phyloP scores from a whole-genome alignment of 768 basidiomycete genomes.

The Vishniacozyma victoriae region DNA sequence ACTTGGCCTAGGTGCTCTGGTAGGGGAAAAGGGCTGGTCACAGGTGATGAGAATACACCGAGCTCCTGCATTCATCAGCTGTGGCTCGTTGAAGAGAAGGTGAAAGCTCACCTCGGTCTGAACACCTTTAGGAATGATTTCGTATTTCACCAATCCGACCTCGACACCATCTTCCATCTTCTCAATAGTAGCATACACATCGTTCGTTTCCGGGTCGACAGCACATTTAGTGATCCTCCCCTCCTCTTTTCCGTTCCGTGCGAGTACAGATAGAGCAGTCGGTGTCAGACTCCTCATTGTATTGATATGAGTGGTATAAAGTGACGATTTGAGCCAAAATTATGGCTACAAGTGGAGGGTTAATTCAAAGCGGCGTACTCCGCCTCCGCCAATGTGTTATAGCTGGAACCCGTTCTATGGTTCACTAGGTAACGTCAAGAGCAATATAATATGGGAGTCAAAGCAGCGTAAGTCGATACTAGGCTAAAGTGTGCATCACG shows the following conservation, averaged over 20 bases:
- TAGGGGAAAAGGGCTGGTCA: slow-evolving; percentile 22
- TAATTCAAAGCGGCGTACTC: no score
- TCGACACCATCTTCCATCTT: slow-evolving; percentile 52
- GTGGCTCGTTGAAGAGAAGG: background rate
- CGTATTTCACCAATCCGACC: slow-evolving; percentile 57
- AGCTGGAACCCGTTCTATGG: no score
- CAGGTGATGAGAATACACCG: slow-evolving; percentile 36
- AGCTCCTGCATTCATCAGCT: no score
- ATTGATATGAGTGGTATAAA: background rate
- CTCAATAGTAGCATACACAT: slow-evolving; percentile 59
- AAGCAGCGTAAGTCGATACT: slow-evolving; percentile 22
- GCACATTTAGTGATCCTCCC: slow-evolving; percentile 14
- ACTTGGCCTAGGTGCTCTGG: slow-evolving; percentile 48
- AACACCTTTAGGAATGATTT: slow-evolving; percentile 17
- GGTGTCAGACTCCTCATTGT: slow-evolving; percentile 19
- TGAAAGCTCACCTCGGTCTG: background rate
- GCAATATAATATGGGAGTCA: slow-evolving; percentile 30
- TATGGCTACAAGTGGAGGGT: no score
- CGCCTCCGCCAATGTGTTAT: no score
- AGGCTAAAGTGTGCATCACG: no score
- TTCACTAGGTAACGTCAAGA: no score
- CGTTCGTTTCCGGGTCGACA: slow-evolving; percentile 35
- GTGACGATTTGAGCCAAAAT: slow-evolving; percentile 1
- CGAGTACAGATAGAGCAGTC: slow-evolving; percentile 2
- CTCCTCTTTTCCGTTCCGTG: background rate